phyloP scores from a whole-genome alignment of 2,329 filamentous ascomycete genomes.

The Aspergillus melleus region DNA sequence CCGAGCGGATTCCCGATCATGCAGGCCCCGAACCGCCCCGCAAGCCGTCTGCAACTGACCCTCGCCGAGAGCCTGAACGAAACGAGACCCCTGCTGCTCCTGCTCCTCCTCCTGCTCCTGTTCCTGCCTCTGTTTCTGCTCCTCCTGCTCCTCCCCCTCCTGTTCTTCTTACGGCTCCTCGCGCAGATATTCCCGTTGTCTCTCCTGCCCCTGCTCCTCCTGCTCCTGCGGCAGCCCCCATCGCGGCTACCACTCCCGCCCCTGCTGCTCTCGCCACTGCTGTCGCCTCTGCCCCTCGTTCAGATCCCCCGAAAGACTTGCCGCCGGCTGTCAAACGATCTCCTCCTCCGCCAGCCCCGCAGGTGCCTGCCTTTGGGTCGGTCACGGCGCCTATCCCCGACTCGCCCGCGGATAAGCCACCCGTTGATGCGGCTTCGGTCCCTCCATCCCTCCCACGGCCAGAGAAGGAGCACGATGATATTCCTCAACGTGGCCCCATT shows the following conservation, averaged over 20 bases:
- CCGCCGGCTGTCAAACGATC: slow-evolving; percentile 31
- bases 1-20: slow-evolving; percentile 29
- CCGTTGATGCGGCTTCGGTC: slow-evolving; percentile 13
- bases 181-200: too few species aligned
- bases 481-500: slow-evolving; percentile 21
- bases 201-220: neutral
- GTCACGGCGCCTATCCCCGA: slow-evolving; percentile 31
- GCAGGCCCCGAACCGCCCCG: slow-evolving; percentile 23
- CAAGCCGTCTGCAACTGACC: slow-evolving; percentile 28
- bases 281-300: slow-evolving; percentile 13
- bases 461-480: slow-evolving; percentile 28
- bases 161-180: slow-evolving; percentile 13
- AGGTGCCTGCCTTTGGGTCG: slow-evolving; percentile 45
- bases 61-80: slow-evolving; percentile 34
- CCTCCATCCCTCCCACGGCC: slow-evolving; percentile 7
- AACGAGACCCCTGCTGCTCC: slow-evolving; percentile 20
- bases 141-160: neutral
- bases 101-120: too few species aligned
- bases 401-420: slow-evolving; percentile 21
- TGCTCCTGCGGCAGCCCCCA: too few species aligned
- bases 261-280: too few species aligned
- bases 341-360: slow-evolving; percentile 41
- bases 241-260: too few species aligned
- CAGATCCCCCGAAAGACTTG: slow-evolving; percentile 30
- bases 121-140: too few species aligned